Evolutionary conservation across 1,139 yeast genomes (phyloP), one percentile per base, ranked within the genome.

Genomic region (Williopsis jadinii): DNA sequence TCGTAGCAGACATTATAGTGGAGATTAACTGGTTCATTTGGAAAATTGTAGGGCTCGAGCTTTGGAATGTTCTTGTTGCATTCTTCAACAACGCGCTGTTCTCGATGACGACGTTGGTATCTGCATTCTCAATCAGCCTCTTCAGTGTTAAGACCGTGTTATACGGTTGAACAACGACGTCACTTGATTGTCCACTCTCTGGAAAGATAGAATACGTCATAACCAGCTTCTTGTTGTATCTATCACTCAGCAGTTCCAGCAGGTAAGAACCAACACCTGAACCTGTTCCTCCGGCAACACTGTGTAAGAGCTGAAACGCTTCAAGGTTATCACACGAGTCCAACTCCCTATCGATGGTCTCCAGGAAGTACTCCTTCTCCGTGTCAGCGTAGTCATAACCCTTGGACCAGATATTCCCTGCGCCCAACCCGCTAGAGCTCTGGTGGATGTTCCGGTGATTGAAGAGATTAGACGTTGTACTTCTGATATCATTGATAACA

Each of bases 201-300:
- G 96, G 96, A 57, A 92, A 90, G 1, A 92, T 83, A 40, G 92
- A 84, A 53, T 84, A 85, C 0, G 98, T 88, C 43, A 85, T 86
- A 12, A 86, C 70, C 38, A 92, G 63, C 58, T 88, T 90, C 59
- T 90, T 90, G 42, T 84, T 80, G 57, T 80, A 90, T 44, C 92
- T 67, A 59, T 94, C 98, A 42, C 80, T 77, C 45, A 94, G 63
- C 26, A 80, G 68, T 59, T 92, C 97, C 38, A 92, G 64, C 37
- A 92, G 55, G 47, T 75, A 75, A 0, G 96, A 86, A 0, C 98
- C 98, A 35, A 88, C 77, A 8, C 98, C 98, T 0, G 96, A 84
- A 0, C 98, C 98, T 0, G 98, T 92, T 31, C 98, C 98, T 26
- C 98, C 98, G 0, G 97, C 97, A n/a, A 94, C 95, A 12, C 97